A percentile compares a stretch with the other conserved stretches of the same genome.
phyloP scores from a whole-genome alignment of 352 stramenopile species.

The Lagenidium giganteum region DNA sequence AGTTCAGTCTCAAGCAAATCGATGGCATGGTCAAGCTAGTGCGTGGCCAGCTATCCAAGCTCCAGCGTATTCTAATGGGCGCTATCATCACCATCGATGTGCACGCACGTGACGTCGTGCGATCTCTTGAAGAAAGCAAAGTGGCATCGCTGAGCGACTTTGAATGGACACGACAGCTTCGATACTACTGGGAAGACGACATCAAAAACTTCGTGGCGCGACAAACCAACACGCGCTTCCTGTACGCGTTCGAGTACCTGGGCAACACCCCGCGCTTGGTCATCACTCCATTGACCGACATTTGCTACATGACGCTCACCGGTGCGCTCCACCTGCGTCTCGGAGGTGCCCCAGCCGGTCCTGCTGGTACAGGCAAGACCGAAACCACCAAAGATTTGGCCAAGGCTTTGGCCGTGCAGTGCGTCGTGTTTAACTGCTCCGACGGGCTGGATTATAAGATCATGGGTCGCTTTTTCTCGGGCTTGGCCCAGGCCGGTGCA shows the following conservation, averaged over 20 bases:
- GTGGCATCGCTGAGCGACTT: conserved; percentile 83
- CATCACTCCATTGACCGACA: conserved; percentile 81
- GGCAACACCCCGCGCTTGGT: conserved; percentile 79
- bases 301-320: conserved; percentile 94
- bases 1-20: conserved; percentile 90
- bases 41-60: conserved; percentile 72
- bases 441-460: conserved; percentile 96
- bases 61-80: conserved; percentile 88
- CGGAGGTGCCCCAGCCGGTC: conserved; percentile 89
- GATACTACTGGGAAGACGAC: conserved; percentile 87
- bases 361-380: conserved; percentile 93
- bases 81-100: conserved; percentile 91
- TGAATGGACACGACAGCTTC: conserved; percentile 88
- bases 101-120: conserved; percentile 87
- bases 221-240: conserved; percentile 81
- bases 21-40: conserved; percentile 91
- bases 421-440: conserved; percentile 96
- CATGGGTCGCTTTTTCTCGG: conserved; percentile 95
- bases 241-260: conserved; percentile 85
- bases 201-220: conserved; percentile 82
- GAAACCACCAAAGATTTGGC: conserved; percentile 94
- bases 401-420: conserved; percentile 92
- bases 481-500: conserved; percentile 88
- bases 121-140: conserved; percentile 73
- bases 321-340: conserved; percentile 91